phyloP scores from a whole-genome alignment of 129 eudicot genomes.

The Dittrichia graveolens region DNA sequence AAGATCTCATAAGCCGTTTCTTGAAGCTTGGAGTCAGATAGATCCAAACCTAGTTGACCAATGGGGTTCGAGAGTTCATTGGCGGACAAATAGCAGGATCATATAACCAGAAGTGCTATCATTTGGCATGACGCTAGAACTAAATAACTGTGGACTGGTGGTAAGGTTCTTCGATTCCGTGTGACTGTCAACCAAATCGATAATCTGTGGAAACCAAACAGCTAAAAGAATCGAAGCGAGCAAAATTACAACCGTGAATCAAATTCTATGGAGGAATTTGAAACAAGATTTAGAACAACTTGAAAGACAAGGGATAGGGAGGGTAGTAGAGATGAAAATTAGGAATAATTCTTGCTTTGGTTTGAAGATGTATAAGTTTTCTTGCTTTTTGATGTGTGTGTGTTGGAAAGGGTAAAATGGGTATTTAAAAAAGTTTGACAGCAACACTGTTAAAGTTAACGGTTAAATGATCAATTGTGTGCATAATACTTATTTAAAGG shows the following conservation, averaged over 20 bases:
- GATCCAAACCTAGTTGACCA: conserved; percentile 42
- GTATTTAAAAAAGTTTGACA: no score
- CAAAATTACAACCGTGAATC: neutral
- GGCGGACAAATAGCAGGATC: conserved; percentile 26
- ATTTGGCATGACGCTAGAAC: conserved; percentile 16
- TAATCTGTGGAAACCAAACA: conserved; percentile 15
- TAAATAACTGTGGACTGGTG: no score
- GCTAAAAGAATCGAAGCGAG: neutral
- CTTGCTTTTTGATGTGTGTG: neutral
- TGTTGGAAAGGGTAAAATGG: conserved; percentile 28
- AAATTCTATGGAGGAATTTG: neutral
- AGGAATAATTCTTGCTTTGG: conserved; percentile 50
- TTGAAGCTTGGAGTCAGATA: conserved; percentile 64
- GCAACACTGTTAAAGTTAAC: no score
- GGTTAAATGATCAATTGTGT: no score
- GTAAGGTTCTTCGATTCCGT: conserved; percentile 15
- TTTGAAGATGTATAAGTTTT: conserved; percentile 32
- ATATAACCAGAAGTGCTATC: conserved; percentile 24
- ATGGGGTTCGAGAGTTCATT: conserved; percentile 49
- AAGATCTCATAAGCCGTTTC: conserved; percentile 86
- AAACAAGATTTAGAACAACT: neutral
- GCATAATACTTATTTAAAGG: no score
- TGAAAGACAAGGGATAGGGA: neutral
- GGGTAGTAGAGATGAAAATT: neutral
- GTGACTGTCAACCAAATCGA: conserved; percentile 18